These are phyloP conservation scores for Dactylorhiza incarnata DNA, from an alignment of 106 monocot species.

Conservation along the genomic window DNA sequence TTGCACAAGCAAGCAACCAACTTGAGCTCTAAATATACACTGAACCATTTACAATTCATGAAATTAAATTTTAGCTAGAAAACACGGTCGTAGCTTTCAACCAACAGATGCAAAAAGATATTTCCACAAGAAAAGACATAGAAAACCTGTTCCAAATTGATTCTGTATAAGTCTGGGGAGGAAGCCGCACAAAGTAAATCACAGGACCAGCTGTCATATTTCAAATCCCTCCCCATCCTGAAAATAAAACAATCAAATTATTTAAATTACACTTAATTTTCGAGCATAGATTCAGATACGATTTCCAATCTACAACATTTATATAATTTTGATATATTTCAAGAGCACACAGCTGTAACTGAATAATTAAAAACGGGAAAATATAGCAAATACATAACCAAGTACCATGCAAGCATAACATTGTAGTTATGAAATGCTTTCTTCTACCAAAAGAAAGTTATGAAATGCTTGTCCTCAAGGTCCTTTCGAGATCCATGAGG, in stretches of 20 bases:
- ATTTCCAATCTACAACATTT: background rate
- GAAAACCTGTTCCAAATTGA: constrained; percentile 81
- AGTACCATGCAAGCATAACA: too few relatives aligned
- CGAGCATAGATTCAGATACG: background rate
- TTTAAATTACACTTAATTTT: background rate
- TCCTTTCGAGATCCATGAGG: too few relatives aligned
- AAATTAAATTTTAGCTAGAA: background rate
- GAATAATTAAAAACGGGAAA: background rate
- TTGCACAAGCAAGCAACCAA: background rate
- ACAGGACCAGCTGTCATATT: constrained; percentile 94
- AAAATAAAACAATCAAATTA: constrained; percentile 10
- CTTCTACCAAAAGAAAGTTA: too few relatives aligned
- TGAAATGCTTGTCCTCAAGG: too few relatives aligned
- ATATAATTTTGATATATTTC: constrained; percentile 2
- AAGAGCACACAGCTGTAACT: background rate
- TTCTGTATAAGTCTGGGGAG: constrained; percentile 86
- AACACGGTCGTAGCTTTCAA: background rate
- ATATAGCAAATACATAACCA: too few relatives aligned
- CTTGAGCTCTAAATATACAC: background rate
- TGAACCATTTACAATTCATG: background rate
- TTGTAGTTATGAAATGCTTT: too few relatives aligned
- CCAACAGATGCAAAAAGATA: background rate
- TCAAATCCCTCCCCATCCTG: constrained; percentile 97
- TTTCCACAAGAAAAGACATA: background rate
- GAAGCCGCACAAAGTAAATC: constrained; percentile 98